Evolutionary conservation across 768 basidiomycete species (phyloP).

Genomic region (Kockovaella imperatae): DNA sequence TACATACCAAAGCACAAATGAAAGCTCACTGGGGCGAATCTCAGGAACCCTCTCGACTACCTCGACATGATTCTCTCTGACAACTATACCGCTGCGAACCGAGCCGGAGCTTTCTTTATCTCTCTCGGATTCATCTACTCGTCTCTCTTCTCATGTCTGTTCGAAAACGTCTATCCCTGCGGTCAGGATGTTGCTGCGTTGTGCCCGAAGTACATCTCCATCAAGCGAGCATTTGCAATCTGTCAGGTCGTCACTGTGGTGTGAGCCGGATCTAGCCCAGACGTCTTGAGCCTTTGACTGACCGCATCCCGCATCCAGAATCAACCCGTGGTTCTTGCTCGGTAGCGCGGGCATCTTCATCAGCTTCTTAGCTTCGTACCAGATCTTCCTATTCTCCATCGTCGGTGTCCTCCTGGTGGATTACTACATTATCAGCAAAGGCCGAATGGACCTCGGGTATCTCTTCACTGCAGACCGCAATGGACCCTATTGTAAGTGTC

Average conservation of each 20-base stretch:
- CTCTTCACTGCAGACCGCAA: conserved; percentile 17
- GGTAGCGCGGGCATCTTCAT: conserved; percentile 26
- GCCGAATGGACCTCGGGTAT: conserved; percentile 9
- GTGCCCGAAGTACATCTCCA: conserved; percentile 21
- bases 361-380: conserved; percentile 18
- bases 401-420: conserved; percentile 20
- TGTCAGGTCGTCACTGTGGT: conserved; percentile 22
- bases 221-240: conserved; percentile 27
- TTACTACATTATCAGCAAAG: conserved; percentile 23
- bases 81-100: conserved; percentile 25
- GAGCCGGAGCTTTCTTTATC: conserved; percentile 37
- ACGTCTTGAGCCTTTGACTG: neutral
- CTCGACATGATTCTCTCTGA: conserved; percentile 30
- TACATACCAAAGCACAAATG: no score
- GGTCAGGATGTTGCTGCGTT: conserved; percentile 35
- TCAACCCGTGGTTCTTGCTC: conserved; percentile 28
- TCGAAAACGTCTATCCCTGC: conserved; percentile 26
- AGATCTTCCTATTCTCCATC: conserved; percentile 18
- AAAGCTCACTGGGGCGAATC: neutral
- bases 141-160: conserved; percentile 24
- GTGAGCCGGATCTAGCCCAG: no score
- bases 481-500: conserved; percentile 23
- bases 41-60: conserved; percentile 33
- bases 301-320: neutral
- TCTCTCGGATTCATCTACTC: conserved; percentile 26